Conservation (phyloP, 2,329 filamentous ascomycete species). For the Sordariomycetes sp. region DNA sequence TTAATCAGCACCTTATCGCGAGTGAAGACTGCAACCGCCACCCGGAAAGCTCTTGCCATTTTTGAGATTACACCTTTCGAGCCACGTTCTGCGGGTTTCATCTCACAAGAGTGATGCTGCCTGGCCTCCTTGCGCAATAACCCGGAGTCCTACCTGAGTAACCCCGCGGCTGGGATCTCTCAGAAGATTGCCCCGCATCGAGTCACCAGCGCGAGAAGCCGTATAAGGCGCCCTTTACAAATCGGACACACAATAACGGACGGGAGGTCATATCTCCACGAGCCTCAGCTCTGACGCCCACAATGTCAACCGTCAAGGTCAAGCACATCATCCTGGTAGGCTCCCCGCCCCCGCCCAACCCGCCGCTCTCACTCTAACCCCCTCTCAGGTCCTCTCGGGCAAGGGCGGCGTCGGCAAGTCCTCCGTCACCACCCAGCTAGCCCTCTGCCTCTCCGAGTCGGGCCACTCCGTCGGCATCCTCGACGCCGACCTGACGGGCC, state of each 20-base stretch:
- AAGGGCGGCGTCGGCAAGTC: conserved; percentile 98
- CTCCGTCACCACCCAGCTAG: conserved; percentile 92
- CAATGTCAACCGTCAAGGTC: conserved; percentile 34
- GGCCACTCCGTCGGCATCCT: conserved; percentile 89
- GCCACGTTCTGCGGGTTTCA: background rate
- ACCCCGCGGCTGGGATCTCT: background rate
- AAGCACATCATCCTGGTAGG: conserved; percentile 72
- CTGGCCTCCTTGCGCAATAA: background rate
- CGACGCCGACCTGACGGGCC: conserved; percentile 91
- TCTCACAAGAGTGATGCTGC: background rate
- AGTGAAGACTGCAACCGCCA: background rate
- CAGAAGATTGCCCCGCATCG: background rate
- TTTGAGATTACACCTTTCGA: background rate
- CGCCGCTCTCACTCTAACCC: background rate
- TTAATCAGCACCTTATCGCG: background rate
- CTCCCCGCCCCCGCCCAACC: conserved; percentile 13
- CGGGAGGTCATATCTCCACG: background rate
- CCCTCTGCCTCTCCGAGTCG: conserved; percentile 73
- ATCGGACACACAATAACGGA: background rate
- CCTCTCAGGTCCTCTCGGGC: conserved; percentile 66
- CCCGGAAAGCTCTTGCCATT: background rate
- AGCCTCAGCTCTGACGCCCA: background rate
- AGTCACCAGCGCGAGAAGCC: background rate
- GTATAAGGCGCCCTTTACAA: background rate
- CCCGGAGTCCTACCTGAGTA: background rate